phyloP scores from a whole-genome alignment of 2,329 filamentous ascomycete genomes.

The Microthyrium microscopicum region DNA sequence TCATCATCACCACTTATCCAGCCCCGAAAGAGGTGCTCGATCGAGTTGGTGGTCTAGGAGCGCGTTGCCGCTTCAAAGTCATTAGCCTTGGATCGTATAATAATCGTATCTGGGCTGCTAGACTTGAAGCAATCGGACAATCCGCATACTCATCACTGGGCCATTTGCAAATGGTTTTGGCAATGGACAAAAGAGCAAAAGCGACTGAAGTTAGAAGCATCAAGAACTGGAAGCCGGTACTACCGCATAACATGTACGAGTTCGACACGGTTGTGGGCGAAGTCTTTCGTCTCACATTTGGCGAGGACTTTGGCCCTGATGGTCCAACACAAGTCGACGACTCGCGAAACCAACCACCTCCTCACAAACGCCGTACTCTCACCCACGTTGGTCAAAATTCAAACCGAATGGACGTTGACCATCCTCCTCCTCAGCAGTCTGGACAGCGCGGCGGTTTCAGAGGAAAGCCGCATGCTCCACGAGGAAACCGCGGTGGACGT shows the following conservation, averaged over 20 bases:
- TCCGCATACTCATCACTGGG: constrained; percentile 49
- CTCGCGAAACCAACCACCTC: too few relatives aligned
- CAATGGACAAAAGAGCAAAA: constrained; percentile 55
- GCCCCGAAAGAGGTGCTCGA: constrained; percentile 48
- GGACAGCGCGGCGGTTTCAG: too few relatives aligned
- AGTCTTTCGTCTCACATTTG: too few relatives aligned
- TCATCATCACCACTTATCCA: constrained; percentile 71
- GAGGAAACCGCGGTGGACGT: too few relatives aligned
- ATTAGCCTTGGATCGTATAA: constrained; percentile 59
- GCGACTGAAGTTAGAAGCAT: constrained; percentile 72
- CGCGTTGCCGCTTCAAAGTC: constrained; percentile 70
- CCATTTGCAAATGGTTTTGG: constrained; percentile 69
- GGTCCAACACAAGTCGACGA: too few relatives aligned
- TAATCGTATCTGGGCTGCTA: constrained; percentile 74
- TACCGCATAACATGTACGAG: constrained; percentile 51
- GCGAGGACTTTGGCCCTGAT: too few relatives aligned
- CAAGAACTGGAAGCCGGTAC: constrained; percentile 63
- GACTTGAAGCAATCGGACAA: constrained; percentile 51
- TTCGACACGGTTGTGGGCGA: constrained; percentile 79
- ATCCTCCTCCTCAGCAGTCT: too few relatives aligned
- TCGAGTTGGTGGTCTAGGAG: constrained; percentile 75
- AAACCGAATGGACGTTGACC: too few relatives aligned
- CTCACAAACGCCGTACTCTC: too few relatives aligned
- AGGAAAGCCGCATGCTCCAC: too few relatives aligned
- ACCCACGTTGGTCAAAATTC: too few relatives aligned